These are phyloP conservation scores for Kwoniella dendrophila DNA, from an alignment of 768 basidiomycete genomes.

Conservation along the genomic window DNA sequence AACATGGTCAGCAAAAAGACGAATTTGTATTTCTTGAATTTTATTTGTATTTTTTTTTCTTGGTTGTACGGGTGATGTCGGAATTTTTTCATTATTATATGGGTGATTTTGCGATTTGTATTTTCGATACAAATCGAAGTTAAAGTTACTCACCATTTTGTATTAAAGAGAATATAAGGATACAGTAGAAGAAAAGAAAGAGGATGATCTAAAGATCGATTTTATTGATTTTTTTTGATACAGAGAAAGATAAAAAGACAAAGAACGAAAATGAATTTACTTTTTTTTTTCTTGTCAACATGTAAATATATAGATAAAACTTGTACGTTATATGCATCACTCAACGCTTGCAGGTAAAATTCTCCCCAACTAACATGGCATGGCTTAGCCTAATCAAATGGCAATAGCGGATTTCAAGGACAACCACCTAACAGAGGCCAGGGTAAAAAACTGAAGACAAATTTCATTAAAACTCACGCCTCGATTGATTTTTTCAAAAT, in stretches of 20 bases:
- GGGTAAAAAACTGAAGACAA: not conserved
- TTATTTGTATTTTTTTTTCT: slow-evolving; percentile 9
- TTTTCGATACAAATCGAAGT: not conserved
- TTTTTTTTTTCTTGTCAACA: not conserved
- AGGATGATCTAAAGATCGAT: not conserved
- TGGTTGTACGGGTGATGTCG: slow-evolving; percentile 9
- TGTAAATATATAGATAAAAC: slow-evolving; percentile 2
- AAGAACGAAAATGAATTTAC: not conserved
- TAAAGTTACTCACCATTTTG: slow-evolving; percentile 21
- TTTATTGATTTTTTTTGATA: slow-evolving; percentile 2
- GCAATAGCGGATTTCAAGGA: too few species aligned
- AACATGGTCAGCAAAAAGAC: not conserved
- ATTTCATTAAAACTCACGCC: slow-evolving; percentile 11
- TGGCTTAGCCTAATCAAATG: too few species aligned
- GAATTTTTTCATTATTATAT: slow-evolving; percentile 1
- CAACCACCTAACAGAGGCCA: not conserved
- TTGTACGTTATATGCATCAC: slow-evolving; percentile 1
- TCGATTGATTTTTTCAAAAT: slow-evolving; percentile 12
- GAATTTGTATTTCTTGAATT: slow-evolving; percentile 5
- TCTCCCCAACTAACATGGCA: too few species aligned
- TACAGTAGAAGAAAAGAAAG: not conserved
- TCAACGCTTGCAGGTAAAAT: too few species aligned
- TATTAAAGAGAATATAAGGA: not conserved
- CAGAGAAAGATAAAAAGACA: slow-evolving; percentile 11
- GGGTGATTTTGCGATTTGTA: too few species aligned